Base-by-base conservation (phyloP, 2,329 filamentous ascomycete species). In the Arthroderma uncinatum region DNA sequence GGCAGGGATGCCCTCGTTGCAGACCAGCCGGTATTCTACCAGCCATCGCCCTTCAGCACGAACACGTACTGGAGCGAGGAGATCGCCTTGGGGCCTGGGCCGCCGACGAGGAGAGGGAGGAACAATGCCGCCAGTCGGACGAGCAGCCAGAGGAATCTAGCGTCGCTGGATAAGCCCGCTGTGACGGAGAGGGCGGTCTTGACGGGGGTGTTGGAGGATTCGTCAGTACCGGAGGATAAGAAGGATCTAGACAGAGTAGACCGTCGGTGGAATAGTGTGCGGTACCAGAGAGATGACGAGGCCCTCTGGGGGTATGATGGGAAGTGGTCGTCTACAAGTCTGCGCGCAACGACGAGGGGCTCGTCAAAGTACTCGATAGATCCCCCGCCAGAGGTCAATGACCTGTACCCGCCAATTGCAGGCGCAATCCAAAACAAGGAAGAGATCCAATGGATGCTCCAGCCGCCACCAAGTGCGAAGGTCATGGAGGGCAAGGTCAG, bases 51-150 rank as follows among this genome's bases (percentile, higher is more conserved):
- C 0, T 93, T 89, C 65, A 85, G 84, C 66, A 95, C 89, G 28
- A 96, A 96, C 66, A 85, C 86, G 10, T 89, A 88, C 72, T 96
- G 91, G 91, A 77, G 80, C 33, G 87, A 93, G 67, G 91, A 96
- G 71, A 94, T 96, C 62, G 78, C 78, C 61, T 79, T 91, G 73
- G 91, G 91, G 0, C 91, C 91, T 1, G 83, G 82, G 2, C 79
- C 87, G 36, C 84, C 84, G 33, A 84, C 84, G 65, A 72, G 76
- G 79, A 84, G 69, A 73, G 65, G 71, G 61, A 58, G 73, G 67
- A 62, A 81, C 71, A 72, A 79, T 73, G 82, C 76, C 66, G 75
- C 73, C 53, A 83, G 80, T 64, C 79, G 84, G 62, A 77, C 82
- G 54, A 79, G 80, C 16, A 70, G 66, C 71, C 86, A 61, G 81